Percentiles rank a stretch among this genome's conserved stretches.
Evolutionary conservation across 1,284 basidiomycete genomes (phyloP).

Genomic region (Phlebopus sp.): DNA sequence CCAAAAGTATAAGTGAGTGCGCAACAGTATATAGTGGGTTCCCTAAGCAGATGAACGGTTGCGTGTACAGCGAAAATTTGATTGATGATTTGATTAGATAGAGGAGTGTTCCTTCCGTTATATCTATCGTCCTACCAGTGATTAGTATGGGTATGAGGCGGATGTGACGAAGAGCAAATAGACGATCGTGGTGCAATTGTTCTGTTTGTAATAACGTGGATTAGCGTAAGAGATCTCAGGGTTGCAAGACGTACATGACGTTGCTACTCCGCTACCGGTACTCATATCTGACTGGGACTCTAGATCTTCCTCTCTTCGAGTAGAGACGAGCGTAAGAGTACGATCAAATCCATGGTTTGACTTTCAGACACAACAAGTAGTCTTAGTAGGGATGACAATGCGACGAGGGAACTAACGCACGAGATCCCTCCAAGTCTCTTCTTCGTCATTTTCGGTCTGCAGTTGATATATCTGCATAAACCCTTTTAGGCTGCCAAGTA

Average conservation of each 20-base stretch:
- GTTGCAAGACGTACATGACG: constrained; percentile 17
- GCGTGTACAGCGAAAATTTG: background rate
- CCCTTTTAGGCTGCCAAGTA: constrained; percentile 57
- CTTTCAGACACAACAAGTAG: constrained; percentile 33
- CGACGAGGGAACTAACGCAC: constrained; percentile 37
- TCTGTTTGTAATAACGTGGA: constrained; percentile 12
- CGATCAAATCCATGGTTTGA: constrained; percentile 74
- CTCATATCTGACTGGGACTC: constrained; percentile 15
- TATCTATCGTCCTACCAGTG: constrained; percentile 3
- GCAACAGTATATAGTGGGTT: background rate
- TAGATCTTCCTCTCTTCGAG: constrained; percentile 51
- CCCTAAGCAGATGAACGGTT: constrained; percentile 6
- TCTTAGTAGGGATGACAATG: constrained; percentile 1
- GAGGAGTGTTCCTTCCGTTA: constrained; percentile 5
- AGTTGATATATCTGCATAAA: constrained; percentile 78
- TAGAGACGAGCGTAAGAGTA: constrained; percentile 55
- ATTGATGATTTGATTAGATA: constrained; percentile 8
- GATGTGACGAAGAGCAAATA: constrained; percentile 10
- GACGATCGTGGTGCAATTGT: constrained; percentile 12
- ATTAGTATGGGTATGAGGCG: constrained; percentile 12
- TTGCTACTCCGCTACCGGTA: constrained; percentile 10
- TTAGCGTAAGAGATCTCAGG: constrained; percentile 3
- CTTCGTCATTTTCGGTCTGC: constrained; percentile 78
- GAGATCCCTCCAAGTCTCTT: constrained; percentile 79
- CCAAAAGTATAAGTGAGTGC: no score